Conservation (phyloP, 805 yeast species). For the Myxozyma mucilagina region DNA sequence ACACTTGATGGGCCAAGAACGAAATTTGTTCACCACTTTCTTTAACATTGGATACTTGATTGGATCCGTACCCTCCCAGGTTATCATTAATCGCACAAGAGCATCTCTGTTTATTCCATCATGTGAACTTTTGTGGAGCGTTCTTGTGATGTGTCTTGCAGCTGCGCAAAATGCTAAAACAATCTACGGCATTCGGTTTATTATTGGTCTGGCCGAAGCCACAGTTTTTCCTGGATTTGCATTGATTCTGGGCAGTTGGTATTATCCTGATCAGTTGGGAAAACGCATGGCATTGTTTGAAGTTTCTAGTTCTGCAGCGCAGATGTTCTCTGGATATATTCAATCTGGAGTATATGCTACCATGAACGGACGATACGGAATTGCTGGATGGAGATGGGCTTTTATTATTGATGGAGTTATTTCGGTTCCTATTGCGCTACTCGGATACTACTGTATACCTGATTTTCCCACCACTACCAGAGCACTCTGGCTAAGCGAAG, state of each 20-base stretch:
- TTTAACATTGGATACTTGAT: constrained; percentile 60
- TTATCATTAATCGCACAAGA: constrained; percentile 56
- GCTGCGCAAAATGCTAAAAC: constrained; percentile 48
- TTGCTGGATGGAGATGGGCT: constrained; percentile 72
- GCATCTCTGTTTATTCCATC: constrained; percentile 54
- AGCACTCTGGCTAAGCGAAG: constrained; percentile 15
- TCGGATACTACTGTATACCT: constrained; percentile 36
- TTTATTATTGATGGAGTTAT: constrained; percentile 65
- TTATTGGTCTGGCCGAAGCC: constrained; percentile 70
- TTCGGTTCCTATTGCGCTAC: constrained; percentile 46
- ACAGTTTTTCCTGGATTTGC: constrained; percentile 51
- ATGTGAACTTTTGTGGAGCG: constrained; percentile 67
- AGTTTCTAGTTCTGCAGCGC: constrained; percentile 62
- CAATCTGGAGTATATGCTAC: constrained; percentile 56
- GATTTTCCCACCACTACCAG: constrained; percentile 25
- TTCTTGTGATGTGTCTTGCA: constrained; percentile 57
- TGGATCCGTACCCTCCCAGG: constrained; percentile 64
- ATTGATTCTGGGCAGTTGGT: constrained; percentile 61
- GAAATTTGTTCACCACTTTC: constrained; percentile 56
- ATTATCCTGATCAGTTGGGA: constrained; percentile 56
- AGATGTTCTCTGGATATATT: constrained; percentile 61
- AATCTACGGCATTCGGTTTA: constrained; percentile 59
- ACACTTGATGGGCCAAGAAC: constrained; percentile 61
- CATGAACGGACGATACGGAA: constrained; percentile 54
- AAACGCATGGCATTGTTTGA: constrained; percentile 63